phyloP scores from a whole-genome alignment of 495 filamentous ascomycete species.

The Penicillium pancosmium region DNA sequence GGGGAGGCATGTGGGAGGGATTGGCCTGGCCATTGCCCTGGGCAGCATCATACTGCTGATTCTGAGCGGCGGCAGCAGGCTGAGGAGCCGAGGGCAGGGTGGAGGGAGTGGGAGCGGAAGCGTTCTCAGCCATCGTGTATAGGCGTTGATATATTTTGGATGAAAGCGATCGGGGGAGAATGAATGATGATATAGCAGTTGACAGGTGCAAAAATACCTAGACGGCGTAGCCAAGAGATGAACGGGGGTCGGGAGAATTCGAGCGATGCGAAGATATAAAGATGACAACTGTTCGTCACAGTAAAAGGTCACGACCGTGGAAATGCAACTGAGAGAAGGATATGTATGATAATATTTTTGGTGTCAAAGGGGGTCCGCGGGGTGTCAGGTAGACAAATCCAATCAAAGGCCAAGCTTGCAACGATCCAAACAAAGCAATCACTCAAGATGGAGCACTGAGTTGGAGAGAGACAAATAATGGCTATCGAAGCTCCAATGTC shows the following conservation, averaged over 20 bases:
- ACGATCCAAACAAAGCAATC: slow-evolving; percentile 22
- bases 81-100: slow-evolving; percentile 67
- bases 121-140: slow-evolving; percentile 69
- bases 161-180: slow-evolving; percentile 19
- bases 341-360: not conserved
- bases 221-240: not conserved
- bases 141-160: slow-evolving; percentile 19
- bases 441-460: not conserved
- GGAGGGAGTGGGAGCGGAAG: slow-evolving; percentile 53
- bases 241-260: slow-evolving; percentile 7
- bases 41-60: slow-evolving; percentile 68
- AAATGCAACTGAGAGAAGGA: slow-evolving; percentile 6
- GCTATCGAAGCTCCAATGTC: not conserved
- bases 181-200: slow-evolving; percentile 20
- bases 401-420: slow-evolving; percentile 15
- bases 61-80: slow-evolving; percentile 67
- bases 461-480: not conserved
- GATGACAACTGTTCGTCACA: slow-evolving; percentile 2
- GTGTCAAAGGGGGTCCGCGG: slow-evolving; percentile 7
- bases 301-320: slow-evolving; percentile 16
- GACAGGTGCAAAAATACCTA: slow-evolving; percentile 13
- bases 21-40: slow-evolving; percentile 63
- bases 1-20: slow-evolving; percentile 86
- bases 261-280: slow-evolving; percentile 13
- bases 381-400: slow-evolving; percentile 14